Conservation (phyloP, 2,329 filamentous ascomycete genomes). For the Rutstroemia sydowiana region DNA sequence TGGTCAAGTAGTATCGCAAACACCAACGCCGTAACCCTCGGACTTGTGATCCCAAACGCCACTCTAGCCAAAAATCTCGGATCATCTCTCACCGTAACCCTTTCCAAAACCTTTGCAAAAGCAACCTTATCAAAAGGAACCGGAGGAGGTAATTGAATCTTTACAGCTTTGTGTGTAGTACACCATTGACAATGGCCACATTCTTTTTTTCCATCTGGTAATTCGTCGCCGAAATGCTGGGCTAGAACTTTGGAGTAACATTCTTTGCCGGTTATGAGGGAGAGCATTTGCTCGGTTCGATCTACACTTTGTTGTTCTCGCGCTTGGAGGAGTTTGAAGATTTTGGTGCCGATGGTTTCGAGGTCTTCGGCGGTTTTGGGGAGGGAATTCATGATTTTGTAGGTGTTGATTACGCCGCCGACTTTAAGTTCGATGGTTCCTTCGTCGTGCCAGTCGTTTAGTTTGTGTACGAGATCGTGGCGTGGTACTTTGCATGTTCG, state of each 20-base stretch:
- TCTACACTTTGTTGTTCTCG: slow-evolving; percentile 47
- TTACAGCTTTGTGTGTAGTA: slow-evolving; percentile 32
- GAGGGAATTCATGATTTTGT: slow-evolving; percentile 41
- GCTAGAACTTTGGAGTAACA: slow-evolving; percentile 49
- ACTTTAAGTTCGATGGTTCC: slow-evolving; percentile 44
- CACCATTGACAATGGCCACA: slow-evolving; percentile 52
- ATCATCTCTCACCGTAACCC: slow-evolving; percentile 45
- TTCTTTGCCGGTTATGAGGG: slow-evolving; percentile 43
- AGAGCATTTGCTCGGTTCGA: slow-evolving; percentile 42
- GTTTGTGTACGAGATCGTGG: slow-evolving; percentile 42
- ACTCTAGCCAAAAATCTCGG: slow-evolving; percentile 50
- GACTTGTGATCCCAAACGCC: slow-evolving; percentile 56
- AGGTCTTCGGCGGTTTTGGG: slow-evolving; percentile 38
- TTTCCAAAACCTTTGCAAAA: slow-evolving; percentile 38
- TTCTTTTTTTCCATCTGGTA: slow-evolving; percentile 35
- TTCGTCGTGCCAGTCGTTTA: slow-evolving; percentile 46
- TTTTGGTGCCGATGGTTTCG: slow-evolving; percentile 36
- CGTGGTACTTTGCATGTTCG: slow-evolving; percentile 32
- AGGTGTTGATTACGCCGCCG: slow-evolving; percentile 46
- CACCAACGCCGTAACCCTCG: slow-evolving; percentile 42
- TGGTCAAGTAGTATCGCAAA: no score
- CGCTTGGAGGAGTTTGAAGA: slow-evolving; percentile 43
- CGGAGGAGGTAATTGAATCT: slow-evolving; percentile 34
- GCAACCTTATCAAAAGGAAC: slow-evolving; percentile 33
- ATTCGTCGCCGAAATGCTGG: slow-evolving; percentile 48